Conservation (phyloP, 306 rosid genomes). For the Abrus precatorius region DNA sequence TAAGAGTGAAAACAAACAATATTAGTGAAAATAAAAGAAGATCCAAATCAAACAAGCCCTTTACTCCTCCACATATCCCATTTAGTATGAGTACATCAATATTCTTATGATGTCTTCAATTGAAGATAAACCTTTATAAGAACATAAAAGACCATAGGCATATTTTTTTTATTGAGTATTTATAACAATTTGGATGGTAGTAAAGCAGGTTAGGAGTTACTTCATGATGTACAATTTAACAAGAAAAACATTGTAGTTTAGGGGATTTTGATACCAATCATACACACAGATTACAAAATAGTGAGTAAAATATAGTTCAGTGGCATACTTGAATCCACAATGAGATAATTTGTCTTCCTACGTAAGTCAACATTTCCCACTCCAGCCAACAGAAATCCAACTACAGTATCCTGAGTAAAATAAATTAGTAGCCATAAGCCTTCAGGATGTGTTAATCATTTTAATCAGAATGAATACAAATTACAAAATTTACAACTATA, state of each 20-base stretch:
- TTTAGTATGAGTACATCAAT: background rate
- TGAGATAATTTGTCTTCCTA: conserved; percentile 93
- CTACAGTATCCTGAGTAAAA: conserved; percentile 78
- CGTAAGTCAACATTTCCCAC: conserved; percentile 96
- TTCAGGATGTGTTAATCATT: conserved; percentile 28
- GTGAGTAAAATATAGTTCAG: background rate
- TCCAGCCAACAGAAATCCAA: conserved; percentile 96
- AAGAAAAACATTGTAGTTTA: conserved; percentile 30
- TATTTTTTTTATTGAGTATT: background rate
- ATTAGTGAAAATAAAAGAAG: no score
- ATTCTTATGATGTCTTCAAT: background rate
- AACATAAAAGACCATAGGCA: conserved; percentile 5
- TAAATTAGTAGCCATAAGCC: conserved; percentile 2
- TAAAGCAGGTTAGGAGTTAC: conserved; percentile 19
- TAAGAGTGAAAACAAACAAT: background rate
- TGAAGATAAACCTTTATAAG: conserved; percentile 9
- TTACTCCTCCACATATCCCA: background rate
- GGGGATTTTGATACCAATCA: background rate
- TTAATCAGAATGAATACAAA: conserved; percentile 28
- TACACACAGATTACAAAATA: conserved; percentile 3
- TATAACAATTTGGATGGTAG: conserved; percentile 34
- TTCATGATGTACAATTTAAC: conserved; percentile 27
- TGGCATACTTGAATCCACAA: conserved; percentile 89
- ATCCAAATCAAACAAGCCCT: background rate
- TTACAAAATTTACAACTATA: background rate